Conservation (phyloP, 345 rosid genomes). For the Populus euphratica region DNA sequence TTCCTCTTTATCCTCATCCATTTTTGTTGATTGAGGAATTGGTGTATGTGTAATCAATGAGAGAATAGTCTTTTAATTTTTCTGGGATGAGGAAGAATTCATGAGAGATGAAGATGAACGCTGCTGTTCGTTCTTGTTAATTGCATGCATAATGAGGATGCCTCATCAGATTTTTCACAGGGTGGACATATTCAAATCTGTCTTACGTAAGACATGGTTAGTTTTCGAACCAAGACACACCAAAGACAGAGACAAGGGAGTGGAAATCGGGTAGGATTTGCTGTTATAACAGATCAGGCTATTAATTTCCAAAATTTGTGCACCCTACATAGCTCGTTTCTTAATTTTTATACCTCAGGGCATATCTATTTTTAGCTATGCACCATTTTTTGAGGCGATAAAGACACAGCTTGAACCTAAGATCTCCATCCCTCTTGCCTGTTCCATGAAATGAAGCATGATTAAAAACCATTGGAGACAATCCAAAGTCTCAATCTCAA, state of each 20-base stretch:
- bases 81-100: background rate
- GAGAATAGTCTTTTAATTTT: background rate
- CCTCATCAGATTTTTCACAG: conserved; percentile 9
- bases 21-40: background rate
- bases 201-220: conserved; percentile 36
- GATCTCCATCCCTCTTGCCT: background rate
- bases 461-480: background rate
- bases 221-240: background rate
- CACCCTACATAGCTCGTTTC: background rate
- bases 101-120: conserved; percentile 3
- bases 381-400: background rate
- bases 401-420: background rate
- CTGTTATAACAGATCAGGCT: background rate
- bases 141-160: background rate
- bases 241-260: background rate
- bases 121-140: background rate
- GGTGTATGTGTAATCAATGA: background rate
- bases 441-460: background rate
- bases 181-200: conserved; percentile 34
- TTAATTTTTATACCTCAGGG: background rate
- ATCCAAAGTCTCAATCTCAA: background rate
- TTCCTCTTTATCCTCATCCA: conserved; percentile 22
- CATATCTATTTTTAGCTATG: background rate
- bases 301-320: background rate
- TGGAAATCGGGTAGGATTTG: background rate